Evolutionary conservation across 1,284 basidiomycete species (phyloP).

Genomic region (Heterobasidion parviporum): DNA sequence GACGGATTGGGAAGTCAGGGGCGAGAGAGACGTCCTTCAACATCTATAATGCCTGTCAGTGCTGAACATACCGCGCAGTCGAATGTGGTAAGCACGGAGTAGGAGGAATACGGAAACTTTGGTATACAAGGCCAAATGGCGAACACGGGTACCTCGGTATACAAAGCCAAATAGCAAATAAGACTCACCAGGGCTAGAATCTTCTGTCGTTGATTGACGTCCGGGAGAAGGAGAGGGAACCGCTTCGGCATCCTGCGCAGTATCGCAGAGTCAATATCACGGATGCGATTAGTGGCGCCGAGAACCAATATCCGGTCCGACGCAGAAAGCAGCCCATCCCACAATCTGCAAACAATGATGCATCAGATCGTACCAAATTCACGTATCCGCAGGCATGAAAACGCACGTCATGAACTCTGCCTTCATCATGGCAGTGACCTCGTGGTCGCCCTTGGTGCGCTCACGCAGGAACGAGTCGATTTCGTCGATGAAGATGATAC

Average conservation of each 20-base stretch:
- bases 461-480: conserved; percentile 89
- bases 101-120: neutral
- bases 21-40: conserved; percentile 71
- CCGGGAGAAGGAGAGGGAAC: conserved; percentile 86
- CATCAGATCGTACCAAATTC: neutral
- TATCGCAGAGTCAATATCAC: conserved; percentile 94
- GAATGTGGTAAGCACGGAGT: neutral
- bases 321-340: conserved; percentile 93
- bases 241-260: conserved; percentile 96
- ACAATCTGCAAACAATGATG: conserved; percentile 50
- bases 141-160: no score
- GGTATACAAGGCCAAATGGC: no score
- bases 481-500: conserved; percentile 79
- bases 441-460: conserved; percentile 84
- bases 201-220: conserved; percentile 74
- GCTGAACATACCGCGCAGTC: neutral
- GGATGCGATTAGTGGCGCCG: conserved; percentile 93
- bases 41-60: conserved; percentile 48
- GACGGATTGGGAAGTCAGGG: conserved; percentile 54
- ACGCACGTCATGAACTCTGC: conserved; percentile 98
- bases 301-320: conserved; percentile 86
- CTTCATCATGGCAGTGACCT: conserved; percentile 99
- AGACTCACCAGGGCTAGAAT: conserved; percentile 76
- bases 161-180: neutral
- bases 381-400: neutral